phyloP scores from a whole-genome alignment of 2,329 filamentous ascomycete species.

The Leptoxyphium fumago region DNA sequence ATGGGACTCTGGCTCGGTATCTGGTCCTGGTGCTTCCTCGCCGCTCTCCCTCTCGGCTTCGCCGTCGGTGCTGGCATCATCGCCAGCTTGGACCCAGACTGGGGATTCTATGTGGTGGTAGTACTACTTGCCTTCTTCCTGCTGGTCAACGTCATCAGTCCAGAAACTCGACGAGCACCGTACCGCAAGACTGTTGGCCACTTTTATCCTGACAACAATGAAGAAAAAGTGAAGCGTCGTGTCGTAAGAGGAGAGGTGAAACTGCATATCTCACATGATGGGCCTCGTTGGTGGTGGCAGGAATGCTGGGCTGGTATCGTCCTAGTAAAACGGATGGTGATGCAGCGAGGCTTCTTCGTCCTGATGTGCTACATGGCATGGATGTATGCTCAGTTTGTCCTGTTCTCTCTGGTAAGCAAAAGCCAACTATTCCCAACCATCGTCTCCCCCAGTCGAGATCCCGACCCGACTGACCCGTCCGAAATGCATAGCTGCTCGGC shows the following conservation, averaged over 20 bases:
- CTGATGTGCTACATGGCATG: slow-evolving; percentile 60
- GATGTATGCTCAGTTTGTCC: slow-evolving; percentile 63
- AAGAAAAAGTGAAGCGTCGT: slow-evolving; percentile 35
- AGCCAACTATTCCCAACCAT: neutral
- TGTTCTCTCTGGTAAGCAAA: slow-evolving; percentile 49
- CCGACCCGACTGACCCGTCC: neutral
- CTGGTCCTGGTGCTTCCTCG: slow-evolving; percentile 66
- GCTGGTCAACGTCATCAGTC: slow-evolving; percentile 54
- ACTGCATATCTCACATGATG: slow-evolving; percentile 57
- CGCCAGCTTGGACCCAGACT: slow-evolving; percentile 46
- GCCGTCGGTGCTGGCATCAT: slow-evolving; percentile 57
- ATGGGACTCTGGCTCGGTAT: slow-evolving; percentile 68
- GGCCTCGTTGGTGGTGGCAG: slow-evolving; percentile 63
- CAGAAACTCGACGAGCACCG: slow-evolving; percentile 55
- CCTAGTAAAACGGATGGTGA: slow-evolving; percentile 54
- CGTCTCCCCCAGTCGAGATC: neutral
- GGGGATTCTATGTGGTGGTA: slow-evolving; percentile 64
- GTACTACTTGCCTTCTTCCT: slow-evolving; percentile 51
- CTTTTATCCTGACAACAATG: slow-evolving; percentile 32
- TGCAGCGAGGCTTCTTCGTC: slow-evolving; percentile 58
- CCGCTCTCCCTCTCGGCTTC: slow-evolving; percentile 57
- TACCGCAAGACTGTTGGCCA: slow-evolving; percentile 55
- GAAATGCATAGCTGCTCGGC: slow-evolving; percentile 39
- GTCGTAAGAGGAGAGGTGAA: slow-evolving; percentile 61
- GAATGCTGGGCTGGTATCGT: slow-evolving; percentile 57